Evolutionary conservation across 257 asterid species (phyloP), one percentile per base, ranked within the genome.

Genomic region (Leonotis leonurus): DNA sequence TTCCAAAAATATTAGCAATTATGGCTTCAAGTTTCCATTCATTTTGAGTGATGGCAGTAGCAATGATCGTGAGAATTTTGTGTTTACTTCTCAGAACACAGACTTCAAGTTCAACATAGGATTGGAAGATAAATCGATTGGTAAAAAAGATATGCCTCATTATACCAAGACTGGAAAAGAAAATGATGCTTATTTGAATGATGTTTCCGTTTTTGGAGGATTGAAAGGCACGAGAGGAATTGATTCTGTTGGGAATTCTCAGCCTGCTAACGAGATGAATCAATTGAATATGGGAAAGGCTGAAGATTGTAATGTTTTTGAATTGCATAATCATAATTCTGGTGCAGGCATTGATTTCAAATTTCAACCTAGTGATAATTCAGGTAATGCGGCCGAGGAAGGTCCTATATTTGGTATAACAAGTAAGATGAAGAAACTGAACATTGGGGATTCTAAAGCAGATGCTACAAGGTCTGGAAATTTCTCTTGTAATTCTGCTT

Each of bases 391-490:
- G 54, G 57, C 68, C 36, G 75, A 76, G 68, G 70, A 74, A 74
- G 50, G 44, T 73, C 72, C 76, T 64, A 62, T 68, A n/a, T 78
- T 66, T 67, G 73, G 77, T 64, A 65, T 89, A 63, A 60, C 78
- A 9, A 64, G 76, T 59, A 80, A 78, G 73, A 80, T 93, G 88
- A 83, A 73, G 74, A 70, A 72, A 56, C 73, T 87, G 69, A 80
- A 78, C 24, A 58, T 92, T 48, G 80, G 70, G 67, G 84, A 66
- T 50, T 69, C 83, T 53, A 72, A 70, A 59, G 67, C 63, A 39
- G 70, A 73, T 68, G 66, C 62, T 54, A 48, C 75, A 59, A 73
- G 77, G 70, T 39, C 70, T 22, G 57, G 46, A 51, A 64, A 16
- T 30, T 44, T 54, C 26, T 59, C 65, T 45, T 54, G 52, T 45